Evolutionary conservation across 1,284 basidiomycete species (phyloP), one percentile per base, ranked within the genome.

Genomic region (Violaceomyces palustris): DNA sequence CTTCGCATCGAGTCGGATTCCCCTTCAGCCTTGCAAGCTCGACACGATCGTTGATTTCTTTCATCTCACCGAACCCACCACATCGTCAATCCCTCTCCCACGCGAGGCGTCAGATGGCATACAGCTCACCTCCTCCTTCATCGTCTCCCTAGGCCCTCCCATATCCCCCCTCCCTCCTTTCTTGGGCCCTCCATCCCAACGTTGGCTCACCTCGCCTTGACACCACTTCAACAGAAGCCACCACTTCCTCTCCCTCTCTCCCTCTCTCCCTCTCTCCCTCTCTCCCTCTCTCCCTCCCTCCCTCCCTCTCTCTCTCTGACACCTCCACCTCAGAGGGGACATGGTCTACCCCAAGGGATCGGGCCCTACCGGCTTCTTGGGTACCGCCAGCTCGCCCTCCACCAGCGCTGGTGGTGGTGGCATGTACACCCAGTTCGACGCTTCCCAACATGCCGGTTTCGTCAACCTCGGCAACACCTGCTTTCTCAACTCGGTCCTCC

Each of bases 401-500:
- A 0, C 70, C 25, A 69, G 61, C 45, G 66, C 65, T 26, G 69
- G 69, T n/a, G n/a, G n/a, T n/a, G n/a, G n/a, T n/a, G n/a, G n/a
- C n/a, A n/a, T n/a, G n/a, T n/a, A n/a, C 52, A 70, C 65, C 50
- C 73, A 71, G 25, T 58, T 46, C 37, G 61, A 64, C 37, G 49
- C 55, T 18, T 56, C 59, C 34, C 44, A 39, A n/a, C 64, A 67
- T 26, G 46, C 85, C 4, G 88, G 88, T 1, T 79, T 90, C 26
- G 73, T 84, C 57, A 90, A 90, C 73, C 84, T 89, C 76, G 87
- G 87, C 33, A 91, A 91, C 75, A 90, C 88, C 0, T 91, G 88
- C 75, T 92, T 89, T 75, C 86, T 92, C 82, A 92, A 91, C 75
- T 88, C 87, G 15, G 87, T 88, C 17, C 77, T 92, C 27, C 88